A percentile compares a stretch with the other conserved stretches of the same genome.
Conservation (phyloP, 2,329 filamentous ascomycete species). For the Cryphonectria nitschkei region DNA sequence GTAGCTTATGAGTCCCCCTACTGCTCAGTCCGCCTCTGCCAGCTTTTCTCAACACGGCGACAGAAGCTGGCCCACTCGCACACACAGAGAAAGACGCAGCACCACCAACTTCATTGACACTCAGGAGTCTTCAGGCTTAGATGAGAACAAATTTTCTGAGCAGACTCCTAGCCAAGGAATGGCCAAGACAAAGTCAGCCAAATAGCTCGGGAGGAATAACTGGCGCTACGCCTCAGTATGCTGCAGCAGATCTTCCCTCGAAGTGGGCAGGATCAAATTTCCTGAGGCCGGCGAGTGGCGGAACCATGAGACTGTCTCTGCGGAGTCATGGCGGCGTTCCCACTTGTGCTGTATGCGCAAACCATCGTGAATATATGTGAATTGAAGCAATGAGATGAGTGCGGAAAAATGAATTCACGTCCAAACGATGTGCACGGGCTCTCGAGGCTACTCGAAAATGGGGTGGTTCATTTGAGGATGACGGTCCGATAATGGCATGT, state of each 20-base stretch:
- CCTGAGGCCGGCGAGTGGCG: background rate
- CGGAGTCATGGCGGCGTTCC: background rate
- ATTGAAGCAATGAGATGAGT: conserved; percentile 8
- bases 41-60: conserved; percentile 30
- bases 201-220: background rate
- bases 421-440: background rate
- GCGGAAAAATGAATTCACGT: conserved; percentile 12
- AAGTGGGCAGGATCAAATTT: background rate
- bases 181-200: background rate
- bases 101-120: background rate
- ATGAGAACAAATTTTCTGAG: background rate
- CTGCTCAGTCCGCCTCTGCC: conserved; percentile 32
- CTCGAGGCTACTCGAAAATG: background rate
- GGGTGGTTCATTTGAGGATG: background rate
- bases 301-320: background rate
- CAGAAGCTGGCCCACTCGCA: conserved; percentile 5
- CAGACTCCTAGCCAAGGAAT: background rate
- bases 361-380: background rate
- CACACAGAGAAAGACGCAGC: background rate
- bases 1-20: conserved; percentile 35
- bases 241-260: background rate
- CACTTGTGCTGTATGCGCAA: background rate
- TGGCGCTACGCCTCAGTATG: background rate
- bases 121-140: background rate
- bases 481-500: background rate